Evolutionary conservation across 495 filamentous ascomycete genomes (phyloP).

Genomic region (Immersiella caudata): DNA sequence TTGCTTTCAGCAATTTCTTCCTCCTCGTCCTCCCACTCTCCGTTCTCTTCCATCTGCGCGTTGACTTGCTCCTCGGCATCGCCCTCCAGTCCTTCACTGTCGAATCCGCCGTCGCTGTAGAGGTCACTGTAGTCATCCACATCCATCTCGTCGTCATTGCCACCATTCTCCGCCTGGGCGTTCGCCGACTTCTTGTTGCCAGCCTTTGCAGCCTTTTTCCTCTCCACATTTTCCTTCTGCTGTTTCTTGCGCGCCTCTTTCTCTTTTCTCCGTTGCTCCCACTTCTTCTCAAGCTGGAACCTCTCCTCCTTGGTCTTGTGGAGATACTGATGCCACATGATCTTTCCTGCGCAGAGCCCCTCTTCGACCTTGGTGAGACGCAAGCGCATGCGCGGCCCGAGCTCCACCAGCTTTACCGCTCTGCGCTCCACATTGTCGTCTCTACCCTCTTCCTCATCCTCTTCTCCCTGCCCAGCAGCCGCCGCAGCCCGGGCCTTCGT

Average conservation of each 20-base stretch:
- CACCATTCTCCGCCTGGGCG: constrained; percentile 61
- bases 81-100: constrained; percentile 57
- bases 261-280: constrained; percentile 75
- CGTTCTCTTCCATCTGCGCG: constrained; percentile 54
- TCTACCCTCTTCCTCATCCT: constrained; percentile 37
- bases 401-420: constrained; percentile 86
- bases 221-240: constrained; percentile 86
- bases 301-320: constrained; percentile 79
- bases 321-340: constrained; percentile 97
- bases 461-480: constrained; percentile 32
- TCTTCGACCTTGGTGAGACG: constrained; percentile 96
- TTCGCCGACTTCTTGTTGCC: constrained; percentile 54
- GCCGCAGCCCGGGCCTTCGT: constrained; percentile 54
- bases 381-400: constrained; percentile 87
- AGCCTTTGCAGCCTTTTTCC: constrained; percentile 65
- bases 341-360: constrained; percentile 83
- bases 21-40: constrained; percentile 58
- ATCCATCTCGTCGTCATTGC: constrained; percentile 59
- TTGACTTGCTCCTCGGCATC: constrained; percentile 64
- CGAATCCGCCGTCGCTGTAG: constrained; percentile 53
- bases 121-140: constrained; percentile 58
- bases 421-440: constrained; percentile 68
- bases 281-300: constrained; percentile 73
- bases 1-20: constrained; percentile 41
- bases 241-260: constrained; percentile 78